phyloP scores from a whole-genome alignment of 1,139 yeast genomes.

The Yamadazyma jaroonii region DNA sequence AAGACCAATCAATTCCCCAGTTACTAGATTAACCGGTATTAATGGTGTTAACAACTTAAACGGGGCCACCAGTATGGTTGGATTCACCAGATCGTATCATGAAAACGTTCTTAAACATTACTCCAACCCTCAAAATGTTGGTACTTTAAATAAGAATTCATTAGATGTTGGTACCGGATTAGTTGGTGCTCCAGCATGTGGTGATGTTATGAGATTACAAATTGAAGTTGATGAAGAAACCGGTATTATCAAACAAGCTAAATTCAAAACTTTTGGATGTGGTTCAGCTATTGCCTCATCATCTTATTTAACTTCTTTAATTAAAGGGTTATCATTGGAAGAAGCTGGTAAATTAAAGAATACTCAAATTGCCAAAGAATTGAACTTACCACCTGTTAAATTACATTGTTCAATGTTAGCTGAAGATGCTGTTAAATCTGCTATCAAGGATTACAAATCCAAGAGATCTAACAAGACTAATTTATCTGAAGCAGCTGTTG shows the following conservation, averaged over 20 bases:
- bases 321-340: constrained; percentile 90
- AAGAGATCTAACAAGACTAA: constrained; percentile 55
- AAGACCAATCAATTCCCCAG: not conserved
- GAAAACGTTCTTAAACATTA: constrained; percentile 89
- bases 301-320: constrained; percentile 91
- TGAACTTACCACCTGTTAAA: constrained; percentile 94
- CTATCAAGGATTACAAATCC: constrained; percentile 88
- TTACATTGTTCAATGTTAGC: constrained; percentile 98
- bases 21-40: not conserved
- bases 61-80: too few species aligned
- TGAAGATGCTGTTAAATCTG: constrained; percentile 96
- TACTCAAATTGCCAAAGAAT: constrained; percentile 88
- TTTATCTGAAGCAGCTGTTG: constrained; percentile 18
- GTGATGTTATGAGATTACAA: constrained; percentile 97
- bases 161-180: constrained; percentile 92
- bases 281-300: constrained; percentile 97
- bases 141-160: constrained; percentile 78
- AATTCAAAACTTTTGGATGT: constrained; percentile 97
- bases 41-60: not conserved
- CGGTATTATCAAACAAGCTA: constrained; percentile 90
- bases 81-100: constrained; percentile 48
- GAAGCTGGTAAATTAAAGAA: constrained; percentile 91
- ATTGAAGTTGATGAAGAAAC: constrained; percentile 88
- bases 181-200: constrained; percentile 99
- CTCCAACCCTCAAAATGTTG: constrained; percentile 95